Evolutionary conservation across 768 basidiomycete species (phyloP), one percentile per base, ranked within the genome.

Genomic region (Leccinum disarticulatum): DNA sequence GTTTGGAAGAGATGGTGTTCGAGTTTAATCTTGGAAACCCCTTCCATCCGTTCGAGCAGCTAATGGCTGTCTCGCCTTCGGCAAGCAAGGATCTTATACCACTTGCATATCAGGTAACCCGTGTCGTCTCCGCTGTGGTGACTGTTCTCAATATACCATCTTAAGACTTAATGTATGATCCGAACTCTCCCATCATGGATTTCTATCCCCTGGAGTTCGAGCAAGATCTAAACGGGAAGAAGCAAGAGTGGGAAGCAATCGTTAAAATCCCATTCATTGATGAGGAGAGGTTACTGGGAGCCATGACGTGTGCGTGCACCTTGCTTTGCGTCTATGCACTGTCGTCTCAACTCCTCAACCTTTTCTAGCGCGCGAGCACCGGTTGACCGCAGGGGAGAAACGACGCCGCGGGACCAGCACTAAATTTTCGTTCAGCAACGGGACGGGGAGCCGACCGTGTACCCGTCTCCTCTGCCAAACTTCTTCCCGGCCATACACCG

Each of bases 221-320:
- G 64, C 86, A 84, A 64, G 97, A 99, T 76, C 75, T 97, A 70
- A 98, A 99, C 65, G 97, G 97, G 33, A 99, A 99, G 83, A 98
- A 95, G 72, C 88, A 90, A 65, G 96, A 98, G 27, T 99, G 97
- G 97, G 97, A 99, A 73, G 96, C 97, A 0, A 85, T 98, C 54
- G 94, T 99, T 56, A 98, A 98, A 77, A 98, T 99, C 64, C 97
- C 97, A 0, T 99, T 99, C 74, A 98, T 99, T 61, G 87, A 97
- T 50, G 86, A 95, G 72, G 65, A 76, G 11, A 80, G 93, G 54
- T 72, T 99, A 22, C 76, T 97, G 33, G 77, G 78, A 33, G 91
- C 95, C 3, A 98, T 99, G 96, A 76, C 79, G 33, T 74, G 93
- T 92, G 14, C 38, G 68, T 61, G 0, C 8, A 4, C 50, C 30